A percentile compares a stretch with the other conserved stretches of the same genome.
These are phyloP conservation scores for Cronartium ribicola DNA, from an alignment of 1,284 basidiomycete species.

Conservation along the genomic window DNA sequence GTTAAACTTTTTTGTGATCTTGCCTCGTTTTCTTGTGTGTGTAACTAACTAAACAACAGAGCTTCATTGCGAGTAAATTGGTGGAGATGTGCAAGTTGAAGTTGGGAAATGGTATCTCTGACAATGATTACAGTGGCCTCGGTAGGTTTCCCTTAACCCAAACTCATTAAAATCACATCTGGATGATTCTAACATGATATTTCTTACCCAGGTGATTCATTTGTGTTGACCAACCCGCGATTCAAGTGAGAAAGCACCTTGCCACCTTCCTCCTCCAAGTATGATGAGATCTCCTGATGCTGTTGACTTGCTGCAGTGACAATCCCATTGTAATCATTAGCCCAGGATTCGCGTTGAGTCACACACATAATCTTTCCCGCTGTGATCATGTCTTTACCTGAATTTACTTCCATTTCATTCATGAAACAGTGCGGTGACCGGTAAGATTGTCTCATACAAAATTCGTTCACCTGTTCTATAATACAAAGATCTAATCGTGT, in stretches of 20 bases:
- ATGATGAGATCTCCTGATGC: not conserved
- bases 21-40: not conserved
- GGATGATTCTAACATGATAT: not conserved
- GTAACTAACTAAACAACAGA: not conserved
- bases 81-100: slow-evolving; percentile 27
- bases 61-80: slow-evolving; percentile 32
- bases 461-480: not conserved
- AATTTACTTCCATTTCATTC: not conserved
- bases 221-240: not conserved
- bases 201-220: not conserved
- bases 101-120: slow-evolving; percentile 13
- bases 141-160: not conserved
- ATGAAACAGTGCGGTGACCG: not conserved
- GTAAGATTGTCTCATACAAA: not conserved
- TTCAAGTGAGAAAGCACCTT: not conserved
- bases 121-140: slow-evolving; percentile 16
- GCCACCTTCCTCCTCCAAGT: not conserved
- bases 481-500: not conserved
- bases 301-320: not conserved
- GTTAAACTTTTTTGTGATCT: not conserved
- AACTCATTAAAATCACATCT: not conserved
- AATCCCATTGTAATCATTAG: not conserved
- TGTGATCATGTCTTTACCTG: not conserved
- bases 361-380: not conserved
- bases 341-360: not conserved